Percentiles rank a stretch among this genome's conserved stretches.
phyloP scores from a whole-genome alignment of 768 basidiomycete species.

The Botryobasidium botryosum region DNA sequence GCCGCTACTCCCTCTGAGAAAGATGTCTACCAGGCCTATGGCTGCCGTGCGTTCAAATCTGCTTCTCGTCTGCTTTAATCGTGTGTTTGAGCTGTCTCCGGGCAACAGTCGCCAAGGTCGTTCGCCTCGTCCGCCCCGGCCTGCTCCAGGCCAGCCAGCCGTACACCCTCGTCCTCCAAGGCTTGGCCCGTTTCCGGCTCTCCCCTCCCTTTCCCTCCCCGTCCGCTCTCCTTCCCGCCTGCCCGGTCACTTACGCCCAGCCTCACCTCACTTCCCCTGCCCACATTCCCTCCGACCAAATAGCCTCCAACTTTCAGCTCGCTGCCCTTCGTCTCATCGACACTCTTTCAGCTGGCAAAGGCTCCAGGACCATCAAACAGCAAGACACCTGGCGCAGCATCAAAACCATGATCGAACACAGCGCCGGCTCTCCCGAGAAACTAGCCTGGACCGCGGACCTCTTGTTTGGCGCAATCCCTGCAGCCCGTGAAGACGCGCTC shows the following conservation, averaged over 20 bases:
- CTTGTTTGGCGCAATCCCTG: not conserved
- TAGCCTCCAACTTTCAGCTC: conserved; percentile 25
- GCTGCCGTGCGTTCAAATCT: conserved; percentile 10
- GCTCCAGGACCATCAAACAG: not conserved
- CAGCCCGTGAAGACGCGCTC: conserved; percentile 19
- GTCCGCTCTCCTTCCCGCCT: conserved; percentile 17
- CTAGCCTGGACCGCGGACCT: conserved; percentile 5
- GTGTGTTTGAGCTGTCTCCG: not conserved
- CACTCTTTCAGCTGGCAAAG: not conserved
- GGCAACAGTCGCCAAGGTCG: conserved; percentile 46
- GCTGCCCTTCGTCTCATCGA: conserved; percentile 2
- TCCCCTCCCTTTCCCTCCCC: conserved; percentile 23
- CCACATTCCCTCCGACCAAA: conserved; percentile 38
- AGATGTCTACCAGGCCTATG: conserved; percentile 12
- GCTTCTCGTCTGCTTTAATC: not conserved
- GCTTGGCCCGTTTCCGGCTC: conserved; percentile 48
- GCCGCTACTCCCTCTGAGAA: conserved; percentile 43
- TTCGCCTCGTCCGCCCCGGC: conserved; percentile 49
- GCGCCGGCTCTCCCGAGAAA: not conserved
- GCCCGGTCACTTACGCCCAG: conserved; percentile 18
- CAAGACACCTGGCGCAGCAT: not conserved
- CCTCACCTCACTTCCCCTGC: conserved; percentile 30
- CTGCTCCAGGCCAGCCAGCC: conserved; percentile 37
- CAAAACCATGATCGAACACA: not conserved
- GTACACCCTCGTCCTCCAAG: conserved; percentile 55